Conservation (phyloP, 2,329 filamentous ascomycete genomes). For the Penicillium oxalicum region DNA sequence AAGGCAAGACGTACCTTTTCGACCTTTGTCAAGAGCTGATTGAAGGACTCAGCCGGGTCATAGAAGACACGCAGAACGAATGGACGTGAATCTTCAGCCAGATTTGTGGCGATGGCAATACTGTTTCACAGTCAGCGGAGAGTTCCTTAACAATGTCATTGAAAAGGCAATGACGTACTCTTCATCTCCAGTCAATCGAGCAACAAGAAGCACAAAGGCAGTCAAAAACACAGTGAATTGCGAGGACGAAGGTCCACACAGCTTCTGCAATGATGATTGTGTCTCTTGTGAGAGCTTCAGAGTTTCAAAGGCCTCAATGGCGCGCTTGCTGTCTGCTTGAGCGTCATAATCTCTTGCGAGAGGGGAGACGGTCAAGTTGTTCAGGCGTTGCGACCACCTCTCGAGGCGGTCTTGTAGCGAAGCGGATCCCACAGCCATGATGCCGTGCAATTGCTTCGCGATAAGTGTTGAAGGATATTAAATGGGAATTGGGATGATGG, state of each 20-base stretch:
- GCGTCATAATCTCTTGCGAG: slow-evolving; percentile 41
- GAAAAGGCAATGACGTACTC: slow-evolving; percentile 19
- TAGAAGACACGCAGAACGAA: slow-evolving; percentile 43
- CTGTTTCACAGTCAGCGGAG: neutral
- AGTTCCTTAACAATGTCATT: neutral
- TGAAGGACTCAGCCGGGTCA: slow-evolving; percentile 37
- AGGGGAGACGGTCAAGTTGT: slow-evolving; percentile 40
- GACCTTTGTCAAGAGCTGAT: slow-evolving; percentile 36
- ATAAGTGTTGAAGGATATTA: slow-evolving; percentile 6
- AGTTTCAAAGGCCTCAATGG: slow-evolving; percentile 41
- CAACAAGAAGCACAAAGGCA: slow-evolving; percentile 41
- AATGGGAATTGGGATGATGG: slow-evolving; percentile 6
- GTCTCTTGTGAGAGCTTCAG: slow-evolving; percentile 33
- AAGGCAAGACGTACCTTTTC: slow-evolving; percentile 28
- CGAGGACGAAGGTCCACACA: slow-evolving; percentile 30
- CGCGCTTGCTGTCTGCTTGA: slow-evolving; percentile 32
- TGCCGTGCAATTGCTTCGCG: slow-evolving; percentile 15
- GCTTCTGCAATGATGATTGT: slow-evolving; percentile 34
- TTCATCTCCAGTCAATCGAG: slow-evolving; percentile 45
- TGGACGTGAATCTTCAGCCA: slow-evolving; percentile 39
- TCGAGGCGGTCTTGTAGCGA: slow-evolving; percentile 36
- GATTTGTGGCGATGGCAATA: slow-evolving; percentile 43
- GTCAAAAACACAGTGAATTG: slow-evolving; percentile 40
- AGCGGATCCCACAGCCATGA: slow-evolving; percentile 30
- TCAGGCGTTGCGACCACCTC: slow-evolving; percentile 38